Conservation (phyloP, 345 rosid genomes). For the Capsella bursapastoris region DNA sequence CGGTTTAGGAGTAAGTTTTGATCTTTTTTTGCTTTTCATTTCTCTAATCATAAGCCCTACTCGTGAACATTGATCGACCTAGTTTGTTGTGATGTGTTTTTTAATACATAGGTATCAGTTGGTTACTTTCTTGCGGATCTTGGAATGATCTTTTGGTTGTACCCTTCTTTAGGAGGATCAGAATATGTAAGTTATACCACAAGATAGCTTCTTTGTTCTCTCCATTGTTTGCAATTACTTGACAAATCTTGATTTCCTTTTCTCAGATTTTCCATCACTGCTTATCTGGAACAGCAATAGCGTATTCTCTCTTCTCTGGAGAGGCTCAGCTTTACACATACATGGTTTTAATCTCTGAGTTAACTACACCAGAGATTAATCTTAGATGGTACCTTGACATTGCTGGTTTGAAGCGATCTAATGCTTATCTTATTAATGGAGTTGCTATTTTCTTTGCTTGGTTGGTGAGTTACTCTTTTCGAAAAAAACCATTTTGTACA, state of each 20-base stretch:
- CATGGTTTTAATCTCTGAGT: slow-evolving; percentile 86
- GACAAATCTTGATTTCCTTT: slow-evolving; percentile 20
- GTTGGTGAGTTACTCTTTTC: slow-evolving; percentile 61
- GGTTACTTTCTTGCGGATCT: slow-evolving; percentile 88
- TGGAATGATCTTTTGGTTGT: slow-evolving; percentile 77
- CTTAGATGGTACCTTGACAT: slow-evolving; percentile 91
- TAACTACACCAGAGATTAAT: slow-evolving; percentile 86
- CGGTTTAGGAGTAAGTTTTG: slow-evolving; percentile 68
- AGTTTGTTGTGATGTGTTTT: slow-evolving; percentile 8
- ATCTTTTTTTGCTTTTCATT: neutral
- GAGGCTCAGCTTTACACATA: slow-evolving; percentile 86
- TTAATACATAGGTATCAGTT: slow-evolving; percentile 64
- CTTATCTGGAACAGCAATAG: slow-evolving; percentile 65
- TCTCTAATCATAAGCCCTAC: neutral
- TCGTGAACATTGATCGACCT: neutral
- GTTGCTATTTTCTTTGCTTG: slow-evolving; percentile 70
- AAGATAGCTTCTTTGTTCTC: neutral
- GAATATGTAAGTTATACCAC: slow-evolving; percentile 70
- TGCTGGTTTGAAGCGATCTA: slow-evolving; percentile 81
- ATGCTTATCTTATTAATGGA: slow-evolving; percentile 76
- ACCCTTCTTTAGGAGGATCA: slow-evolving; percentile 85
- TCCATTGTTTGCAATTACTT: slow-evolving; percentile 12
- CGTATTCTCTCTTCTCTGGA: slow-evolving; percentile 73
- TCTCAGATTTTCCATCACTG: slow-evolving; percentile 85
- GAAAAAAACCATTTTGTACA: neutral